These are phyloP conservation scores for Podospora anserina DNA, from an alignment of 495 filamentous ascomycete species.

Conservation along the genomic window DNA sequence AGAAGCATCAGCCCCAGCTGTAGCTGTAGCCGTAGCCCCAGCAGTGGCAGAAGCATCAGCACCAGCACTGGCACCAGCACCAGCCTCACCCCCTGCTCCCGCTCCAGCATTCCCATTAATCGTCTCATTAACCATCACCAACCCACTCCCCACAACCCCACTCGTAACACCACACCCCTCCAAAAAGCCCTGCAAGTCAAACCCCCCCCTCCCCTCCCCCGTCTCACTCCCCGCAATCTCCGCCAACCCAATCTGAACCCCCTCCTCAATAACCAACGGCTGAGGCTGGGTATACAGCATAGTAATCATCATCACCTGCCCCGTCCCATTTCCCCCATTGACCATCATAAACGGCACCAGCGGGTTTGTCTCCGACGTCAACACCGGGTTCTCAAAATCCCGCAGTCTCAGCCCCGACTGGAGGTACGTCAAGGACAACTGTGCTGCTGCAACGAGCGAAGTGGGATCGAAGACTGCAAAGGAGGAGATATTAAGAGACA, in stretches of 20 bases:
- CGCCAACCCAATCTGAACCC: slow-evolving; percentile 12
- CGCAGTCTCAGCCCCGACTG: slow-evolving; percentile 14
- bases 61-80: slow-evolving; percentile 1
- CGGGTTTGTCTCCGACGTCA: slow-evolving; percentile 21
- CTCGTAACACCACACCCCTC: slow-evolving; percentile 11
- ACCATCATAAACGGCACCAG: slow-evolving; percentile 21
- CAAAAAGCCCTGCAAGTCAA: slow-evolving; percentile 19
- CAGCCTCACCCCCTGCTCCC: neutral
- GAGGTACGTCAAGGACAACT: slow-evolving; percentile 18
- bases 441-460: slow-evolving; percentile 8
- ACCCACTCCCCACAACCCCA: slow-evolving; percentile 12
- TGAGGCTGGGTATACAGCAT: slow-evolving; percentile 24
- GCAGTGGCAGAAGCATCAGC: slow-evolving; percentile 9
- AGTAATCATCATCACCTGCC: slow-evolving; percentile 16
- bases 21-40: neutral
- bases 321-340: neutral
- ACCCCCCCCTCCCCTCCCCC: slow-evolving; percentile 12
- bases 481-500: slow-evolving; percentile 16
- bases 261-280: slow-evolving; percentile 18
- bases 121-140: slow-evolving; percentile 13
- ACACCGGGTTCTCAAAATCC: slow-evolving; percentile 3
- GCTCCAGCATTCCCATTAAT: neutral
- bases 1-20: neutral
- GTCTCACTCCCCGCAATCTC: slow-evolving; percentile 11
- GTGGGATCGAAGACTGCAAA: slow-evolving; percentile 15